Percentiles rank a stretch among this genome's conserved stretches.
Evolutionary conservation across 352 stramenopile species (phyloP).

Genomic region (Phytophthora cajani): DNA sequence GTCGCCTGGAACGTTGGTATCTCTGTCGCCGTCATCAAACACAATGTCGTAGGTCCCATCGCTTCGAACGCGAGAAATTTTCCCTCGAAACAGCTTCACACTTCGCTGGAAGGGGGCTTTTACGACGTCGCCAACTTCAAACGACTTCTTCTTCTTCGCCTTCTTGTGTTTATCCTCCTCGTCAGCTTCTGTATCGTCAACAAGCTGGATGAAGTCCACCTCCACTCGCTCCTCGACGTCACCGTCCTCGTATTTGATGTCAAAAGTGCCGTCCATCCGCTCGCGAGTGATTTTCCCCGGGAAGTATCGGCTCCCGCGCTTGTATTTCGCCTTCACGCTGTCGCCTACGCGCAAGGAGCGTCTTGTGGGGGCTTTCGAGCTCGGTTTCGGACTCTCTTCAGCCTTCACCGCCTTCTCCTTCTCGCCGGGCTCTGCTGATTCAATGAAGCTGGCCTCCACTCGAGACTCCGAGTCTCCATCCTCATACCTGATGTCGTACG

Average conservation of each 20-base stretch:
- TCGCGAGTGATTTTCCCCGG: constrained; percentile 44
- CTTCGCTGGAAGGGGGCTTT: constrained; percentile 59
- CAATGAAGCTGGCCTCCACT: constrained; percentile 41
- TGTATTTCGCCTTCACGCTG: constrained; percentile 46
- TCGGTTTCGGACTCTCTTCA: constrained; percentile 5
- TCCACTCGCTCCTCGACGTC: constrained; percentile 49
- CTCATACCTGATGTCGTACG: constrained; percentile 71
- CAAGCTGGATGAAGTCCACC: constrained; percentile 32
- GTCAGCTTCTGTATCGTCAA: constrained; percentile 12
- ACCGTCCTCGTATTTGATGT: constrained; percentile 56
- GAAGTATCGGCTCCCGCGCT: constrained; percentile 44
- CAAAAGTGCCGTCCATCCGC: constrained; percentile 50
- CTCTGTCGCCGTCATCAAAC: constrained; percentile 51
- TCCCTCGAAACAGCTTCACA: constrained; percentile 45
- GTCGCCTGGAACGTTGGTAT: constrained; percentile 36
- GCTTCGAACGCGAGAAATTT: constrained; percentile 44
- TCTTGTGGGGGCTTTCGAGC: constrained; percentile 3
- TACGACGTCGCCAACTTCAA: constrained; percentile 53
- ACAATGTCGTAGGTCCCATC: constrained; percentile 58
- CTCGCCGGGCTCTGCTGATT: constrained; percentile 21
- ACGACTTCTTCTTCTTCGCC: constrained; percentile 7
- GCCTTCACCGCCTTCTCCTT: constrained; percentile 13
- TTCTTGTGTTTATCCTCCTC: constrained; percentile 43
- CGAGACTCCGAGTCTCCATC: constrained; percentile 60
- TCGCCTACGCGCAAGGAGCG: constrained; percentile 27